Evolutionary conservation across 2,329 filamentous ascomycete species (phyloP), one percentile per base, ranked within the genome.

Genomic region (Colletotrichum lupini): DNA sequence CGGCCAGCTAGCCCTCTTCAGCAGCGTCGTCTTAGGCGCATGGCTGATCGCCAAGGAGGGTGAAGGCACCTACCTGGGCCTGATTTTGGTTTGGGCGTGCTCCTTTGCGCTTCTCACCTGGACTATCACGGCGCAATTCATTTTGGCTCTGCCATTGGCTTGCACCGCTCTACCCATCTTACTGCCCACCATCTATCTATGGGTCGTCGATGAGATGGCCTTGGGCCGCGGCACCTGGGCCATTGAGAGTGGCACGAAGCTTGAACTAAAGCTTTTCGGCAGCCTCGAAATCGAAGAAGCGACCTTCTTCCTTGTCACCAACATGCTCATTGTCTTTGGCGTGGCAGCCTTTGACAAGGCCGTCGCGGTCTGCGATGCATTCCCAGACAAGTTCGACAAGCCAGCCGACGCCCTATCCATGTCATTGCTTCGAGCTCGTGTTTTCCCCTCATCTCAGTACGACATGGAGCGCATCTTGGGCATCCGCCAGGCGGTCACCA

Each of bases 211-310:
- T 75, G 93, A 92, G 4, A 78, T 93, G 32, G 92, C 92, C 1
- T 79, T 95, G 63, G 87, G 87, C 53, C 84, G 91, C 49, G 93
- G 93, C 8, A 94, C 92, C 0, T 95, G 93, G 93, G 87, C 90
- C 1, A 94, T 95, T 62, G 89, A 89, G 73, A 83, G 85, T 5
- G 90, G 89, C 0, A 95, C 92, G 0, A 94, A 94, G 77, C 86
- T 93, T 12, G 90, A 88, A 0, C 78, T 89, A 52, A 86, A 90
- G 60, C 75, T 94, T 0, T 94, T 91, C 87, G 87, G 89, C 2
- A 87, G 87, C 7, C 81, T 95, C 35, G 93, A 95, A 63, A 85
- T 94, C 24, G 93, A 95, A 82, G 93, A 95, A 79, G 92, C 92
- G 0, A 76, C 92, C 8, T 95, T 95, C 84, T 95, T 95, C 80